Conservation (phyloP, 805 yeast species). For the Sugiyamaella boreocaroliniensis region DNA sequence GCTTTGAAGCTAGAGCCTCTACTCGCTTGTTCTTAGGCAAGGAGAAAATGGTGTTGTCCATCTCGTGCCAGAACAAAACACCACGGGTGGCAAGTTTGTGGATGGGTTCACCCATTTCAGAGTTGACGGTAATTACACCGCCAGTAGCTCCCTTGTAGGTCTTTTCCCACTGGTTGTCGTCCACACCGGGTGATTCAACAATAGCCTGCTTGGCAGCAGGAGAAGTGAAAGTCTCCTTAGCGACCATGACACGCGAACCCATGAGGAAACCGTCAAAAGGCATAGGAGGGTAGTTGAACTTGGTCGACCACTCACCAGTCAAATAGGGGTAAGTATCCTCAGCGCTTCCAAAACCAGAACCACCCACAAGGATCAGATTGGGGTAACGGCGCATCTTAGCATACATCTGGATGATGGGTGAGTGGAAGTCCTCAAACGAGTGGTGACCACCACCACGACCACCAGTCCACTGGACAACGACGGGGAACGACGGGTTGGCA, state of each 20-base stretch:
- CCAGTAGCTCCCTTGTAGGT: conserved; percentile 95
- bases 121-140: conserved; percentile 91
- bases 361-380: conserved; percentile 88
- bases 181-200: conserved; percentile 84
- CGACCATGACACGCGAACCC: conserved; percentile 96
- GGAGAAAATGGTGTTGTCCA: conserved; percentile 88
- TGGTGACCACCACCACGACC: conserved; percentile 99
- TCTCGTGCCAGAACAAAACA: conserved; percentile 93
- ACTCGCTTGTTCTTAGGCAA: conserved; percentile 80
- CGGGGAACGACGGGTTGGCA: conserved; percentile 94
- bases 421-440: conserved; percentile 98
- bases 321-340: conserved; percentile 96
- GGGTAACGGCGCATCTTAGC: conserved; percentile 85
- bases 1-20: conserved; percentile 75
- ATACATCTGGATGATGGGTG: conserved; percentile 93
- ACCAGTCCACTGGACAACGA: conserved; percentile 98
- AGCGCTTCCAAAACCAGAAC: conserved; percentile 97
- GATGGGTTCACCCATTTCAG: conserved; percentile 99
- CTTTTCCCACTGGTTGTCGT: conserved; percentile 84
- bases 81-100: conserved; percentile 98
- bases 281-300: conserved; percentile 92
- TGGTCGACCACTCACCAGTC: conserved; percentile 92
- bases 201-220: conserved; percentile 90
- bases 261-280: conserved; percentile 96
- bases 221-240: conserved; percentile 92